Evolutionary conservation across 225 moss, liverwort and hornwort species (phyloP).

Genomic region (Bryum argenteum): DNA sequence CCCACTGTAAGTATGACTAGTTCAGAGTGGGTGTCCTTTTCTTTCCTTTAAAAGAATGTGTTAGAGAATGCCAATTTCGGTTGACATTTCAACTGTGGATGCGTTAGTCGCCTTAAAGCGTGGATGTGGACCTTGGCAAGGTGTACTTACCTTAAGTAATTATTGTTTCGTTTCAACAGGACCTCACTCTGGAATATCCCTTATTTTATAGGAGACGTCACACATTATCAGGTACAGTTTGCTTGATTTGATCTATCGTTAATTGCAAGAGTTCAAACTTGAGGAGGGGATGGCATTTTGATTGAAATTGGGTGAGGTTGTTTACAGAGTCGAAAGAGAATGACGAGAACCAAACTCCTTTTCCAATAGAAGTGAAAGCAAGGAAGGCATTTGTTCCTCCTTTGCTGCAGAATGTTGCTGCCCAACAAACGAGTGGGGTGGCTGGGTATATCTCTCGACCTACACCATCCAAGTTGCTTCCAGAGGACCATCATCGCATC

Average conservation of each 20-base stretch:
- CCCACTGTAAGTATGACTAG: constrained; percentile 39
- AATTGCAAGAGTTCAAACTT: background rate
- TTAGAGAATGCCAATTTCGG: background rate
- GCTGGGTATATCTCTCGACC: constrained; percentile 58
- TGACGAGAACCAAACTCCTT: constrained; percentile 26
- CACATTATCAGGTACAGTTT: constrained; percentile 32
- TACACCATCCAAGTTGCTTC: constrained; percentile 42
- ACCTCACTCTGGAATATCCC: constrained; percentile 23
- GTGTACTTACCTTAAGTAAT: background rate
- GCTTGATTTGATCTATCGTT: background rate
- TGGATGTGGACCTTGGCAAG: background rate
- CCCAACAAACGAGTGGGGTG: constrained; percentile 25
- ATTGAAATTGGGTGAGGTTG: constrained; percentile 5
- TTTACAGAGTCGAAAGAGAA: constrained; percentile 37
- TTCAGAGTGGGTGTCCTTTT: background rate
- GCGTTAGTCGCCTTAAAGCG: background rate
- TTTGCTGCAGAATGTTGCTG: constrained; percentile 30
- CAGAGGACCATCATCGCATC: constrained; percentile 25
- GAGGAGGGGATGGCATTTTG: background rate
- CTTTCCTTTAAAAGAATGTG: too few relatives aligned
- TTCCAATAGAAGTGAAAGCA: constrained; percentile 27
- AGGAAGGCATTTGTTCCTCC: constrained; percentile 61
- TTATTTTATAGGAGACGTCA: constrained; percentile 22
- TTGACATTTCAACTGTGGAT: background rate
- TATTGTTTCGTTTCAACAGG: constrained; percentile 32